Conservation (phyloP, 177 flowering plant species). For the Vitis hybrid region DNA sequence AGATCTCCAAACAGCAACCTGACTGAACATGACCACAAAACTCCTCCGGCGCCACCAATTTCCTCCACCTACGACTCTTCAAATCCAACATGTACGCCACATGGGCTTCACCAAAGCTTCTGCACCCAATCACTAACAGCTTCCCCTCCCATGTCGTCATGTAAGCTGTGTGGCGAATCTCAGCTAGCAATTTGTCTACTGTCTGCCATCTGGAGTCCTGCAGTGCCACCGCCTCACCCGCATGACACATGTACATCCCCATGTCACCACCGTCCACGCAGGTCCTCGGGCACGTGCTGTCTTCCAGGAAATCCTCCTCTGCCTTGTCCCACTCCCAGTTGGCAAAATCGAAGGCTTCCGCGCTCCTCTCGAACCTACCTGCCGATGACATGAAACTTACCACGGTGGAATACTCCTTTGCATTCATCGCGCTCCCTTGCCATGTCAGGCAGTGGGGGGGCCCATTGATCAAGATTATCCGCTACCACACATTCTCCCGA, state of each 20-base stretch:
- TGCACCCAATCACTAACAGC: too few species aligned
- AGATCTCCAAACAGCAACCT: constrained; percentile 44
- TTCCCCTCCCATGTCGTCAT: constrained; percentile 23
- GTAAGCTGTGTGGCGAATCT: too few species aligned
- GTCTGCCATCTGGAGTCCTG: too few species aligned
- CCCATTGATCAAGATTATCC: constrained; percentile 34
- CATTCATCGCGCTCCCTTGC: constrained; percentile 65
- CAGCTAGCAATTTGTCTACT: too few species aligned
- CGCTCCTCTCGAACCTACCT: too few species aligned
- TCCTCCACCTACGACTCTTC: constrained; percentile 31
- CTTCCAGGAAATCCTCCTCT: too few species aligned
- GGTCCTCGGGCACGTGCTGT: too few species aligned
- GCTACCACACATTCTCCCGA: constrained; percentile 44
- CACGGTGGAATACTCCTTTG: constrained; percentile 45
- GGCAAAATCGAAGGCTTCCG: constrained; percentile 39
- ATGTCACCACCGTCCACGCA: too few species aligned
- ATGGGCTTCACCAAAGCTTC: constrained; percentile 1
- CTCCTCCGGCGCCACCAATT: constrained; percentile 23
- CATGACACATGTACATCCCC: constrained; percentile 24
- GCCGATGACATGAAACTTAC: constrained; percentile 44
- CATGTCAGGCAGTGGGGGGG: constrained; percentile 53
- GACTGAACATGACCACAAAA: constrained; percentile 43
- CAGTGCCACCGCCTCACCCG: background rate
- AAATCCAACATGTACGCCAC: constrained; percentile 1
- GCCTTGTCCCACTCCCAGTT: constrained; percentile 42